A percentile compares a stretch with the other conserved stretches of the same genome.
phyloP scores from a whole-genome alignment of 495 filamentous ascomycete species.

The Penicillium maclennaniae region DNA sequence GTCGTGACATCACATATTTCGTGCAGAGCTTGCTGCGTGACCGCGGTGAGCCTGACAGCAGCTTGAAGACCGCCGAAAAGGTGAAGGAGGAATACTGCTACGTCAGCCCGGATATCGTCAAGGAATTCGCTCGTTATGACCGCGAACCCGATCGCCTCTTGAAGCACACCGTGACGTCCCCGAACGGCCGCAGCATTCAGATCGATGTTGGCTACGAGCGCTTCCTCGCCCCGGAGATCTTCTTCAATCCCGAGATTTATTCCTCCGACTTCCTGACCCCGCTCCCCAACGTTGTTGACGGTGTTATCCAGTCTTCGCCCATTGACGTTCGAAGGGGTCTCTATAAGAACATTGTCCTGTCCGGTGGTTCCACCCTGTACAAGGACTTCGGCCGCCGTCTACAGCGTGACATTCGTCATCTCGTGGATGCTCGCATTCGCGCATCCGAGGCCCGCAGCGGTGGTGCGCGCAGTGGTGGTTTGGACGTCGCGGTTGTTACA shows the following conservation, averaged over 20 bases:
- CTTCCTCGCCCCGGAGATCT: slow-evolving; percentile 97
- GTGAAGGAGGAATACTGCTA: slow-evolving; percentile 99
- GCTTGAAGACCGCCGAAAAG: slow-evolving; percentile 92
- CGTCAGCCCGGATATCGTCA: slow-evolving; percentile 96
- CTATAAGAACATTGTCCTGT: slow-evolving; percentile 99
- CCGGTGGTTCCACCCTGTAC: slow-evolving; percentile 93
- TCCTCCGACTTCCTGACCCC: slow-evolving; percentile 97
- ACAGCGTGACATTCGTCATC: slow-evolving; percentile 92
- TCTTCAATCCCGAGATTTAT: slow-evolving; percentile 99
- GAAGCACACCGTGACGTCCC: slow-evolving; percentile 80
- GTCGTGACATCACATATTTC: slow-evolving; percentile 97
- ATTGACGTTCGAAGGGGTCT: slow-evolving; percentile 95
- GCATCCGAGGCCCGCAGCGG: slow-evolving; percentile 90
- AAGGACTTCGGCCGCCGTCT: slow-evolving; percentile 94
- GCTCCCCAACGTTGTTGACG: slow-evolving; percentile 87
- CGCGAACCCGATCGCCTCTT: slow-evolving; percentile 84
- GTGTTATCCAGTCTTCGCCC: slow-evolving; percentile 92
- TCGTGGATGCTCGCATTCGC: slow-evolving; percentile 87
- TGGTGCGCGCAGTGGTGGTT: slow-evolving; percentile 70
- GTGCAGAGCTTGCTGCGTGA: slow-evolving; percentile 94
- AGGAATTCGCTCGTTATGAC: slow-evolving; percentile 92
- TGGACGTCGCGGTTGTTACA: slow-evolving; percentile 94
- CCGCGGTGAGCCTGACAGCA: slow-evolving; percentile 93
- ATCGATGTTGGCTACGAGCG: slow-evolving; percentile 98
- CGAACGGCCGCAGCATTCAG: slow-evolving; percentile 76